Conservation (phyloP, 1,284 basidiomycete genomes). For the Trichosporon inkin region DNA sequence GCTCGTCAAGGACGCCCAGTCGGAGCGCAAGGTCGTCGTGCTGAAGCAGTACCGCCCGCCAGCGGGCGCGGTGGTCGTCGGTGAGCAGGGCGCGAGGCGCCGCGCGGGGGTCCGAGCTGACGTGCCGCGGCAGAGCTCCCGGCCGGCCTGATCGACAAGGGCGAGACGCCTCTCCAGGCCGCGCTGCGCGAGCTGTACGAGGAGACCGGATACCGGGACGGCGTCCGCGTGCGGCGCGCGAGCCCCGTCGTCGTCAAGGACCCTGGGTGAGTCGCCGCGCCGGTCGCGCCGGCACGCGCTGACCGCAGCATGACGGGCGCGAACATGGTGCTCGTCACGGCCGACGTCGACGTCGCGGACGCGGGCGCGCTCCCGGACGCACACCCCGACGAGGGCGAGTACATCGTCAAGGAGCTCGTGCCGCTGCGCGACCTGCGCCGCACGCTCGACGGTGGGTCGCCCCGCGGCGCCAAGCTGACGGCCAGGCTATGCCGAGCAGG, state of each 20-base stretch:
- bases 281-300: not conserved
- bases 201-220: slow-evolving; percentile 71
- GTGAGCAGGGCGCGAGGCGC: slow-evolving; percentile 51
- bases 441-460: slow-evolving; percentile 60
- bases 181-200: slow-evolving; percentile 83
- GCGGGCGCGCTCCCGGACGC: not conserved
- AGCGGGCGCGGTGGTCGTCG: slow-evolving; percentile 66
- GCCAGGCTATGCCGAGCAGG: slow-evolving; percentile 66
- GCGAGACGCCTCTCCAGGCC: slow-evolving; percentile 64
- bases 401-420: slow-evolving; percentile 69
- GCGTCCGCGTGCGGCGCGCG: slow-evolving; percentile 57
- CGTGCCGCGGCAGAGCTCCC: slow-evolving; percentile 63
- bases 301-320: slow-evolving; percentile 50
- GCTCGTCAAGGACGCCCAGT: slow-evolving; percentile 65
- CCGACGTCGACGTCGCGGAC: slow-evolving; percentile 41
- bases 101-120: not conserved
- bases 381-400: slow-evolving; percentile 60
- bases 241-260: slow-evolving; percentile 64
- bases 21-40: slow-evolving; percentile 64
- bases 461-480: not conserved
- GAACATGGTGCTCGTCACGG: slow-evolving; percentile 49
- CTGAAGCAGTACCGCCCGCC: slow-evolving; percentile 86
- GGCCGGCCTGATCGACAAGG: slow-evolving; percentile 78
- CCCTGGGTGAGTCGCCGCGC: slow-evolving; percentile 58
- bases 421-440: slow-evolving; percentile 61